phyloP scores from a whole-genome alignment of 2,329 filamentous ascomycete genomes.

The Hymenoscyphus albidus region DNA sequence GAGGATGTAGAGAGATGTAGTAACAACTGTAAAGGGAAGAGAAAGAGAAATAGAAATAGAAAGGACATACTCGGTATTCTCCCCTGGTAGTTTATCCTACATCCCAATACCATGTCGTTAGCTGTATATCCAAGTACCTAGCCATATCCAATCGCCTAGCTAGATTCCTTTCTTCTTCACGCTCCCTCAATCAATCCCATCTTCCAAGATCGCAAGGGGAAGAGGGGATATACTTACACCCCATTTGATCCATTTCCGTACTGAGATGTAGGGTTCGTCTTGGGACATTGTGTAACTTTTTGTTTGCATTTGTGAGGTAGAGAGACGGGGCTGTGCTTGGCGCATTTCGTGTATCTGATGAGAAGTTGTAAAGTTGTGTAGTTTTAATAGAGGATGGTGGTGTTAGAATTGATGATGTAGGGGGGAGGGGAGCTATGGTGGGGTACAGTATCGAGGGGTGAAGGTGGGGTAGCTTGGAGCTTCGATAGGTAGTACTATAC shows the following conservation, averaged over 20 bases:
- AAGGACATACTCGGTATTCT: constrained; percentile 24
- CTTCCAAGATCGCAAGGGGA: not conserved
- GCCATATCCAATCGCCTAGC: too few species aligned
- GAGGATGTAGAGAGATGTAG: not conserved
- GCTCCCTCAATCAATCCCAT: not conserved
- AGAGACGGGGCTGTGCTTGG: too few species aligned
- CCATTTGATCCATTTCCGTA: constrained; percentile 30
- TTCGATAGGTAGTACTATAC: too few species aligned
- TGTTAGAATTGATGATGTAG: too few species aligned
- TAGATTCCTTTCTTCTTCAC: not conserved
- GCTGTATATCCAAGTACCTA: too few species aligned
- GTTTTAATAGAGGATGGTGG: too few species aligned
- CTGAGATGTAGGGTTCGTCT: constrained; percentile 23
- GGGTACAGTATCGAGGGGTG: too few species aligned
- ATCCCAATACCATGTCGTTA: not conserved
- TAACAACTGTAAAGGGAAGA: not conserved
- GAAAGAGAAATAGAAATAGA: not conserved
- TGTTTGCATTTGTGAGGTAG: too few species aligned
- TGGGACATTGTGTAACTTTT: not conserved
- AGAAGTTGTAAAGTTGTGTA: too few species aligned
- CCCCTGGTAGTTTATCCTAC: constrained; percentile 23
- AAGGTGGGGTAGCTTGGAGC: too few species aligned
- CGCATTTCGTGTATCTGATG: too few species aligned
- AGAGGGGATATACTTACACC: constrained; percentile 19
- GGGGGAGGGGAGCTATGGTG: too few species aligned